Evolutionary conservation across 768 basidiomycete species (phyloP), one percentile per base, ranked within the genome.

Genomic region (Ramaria sp.): DNA sequence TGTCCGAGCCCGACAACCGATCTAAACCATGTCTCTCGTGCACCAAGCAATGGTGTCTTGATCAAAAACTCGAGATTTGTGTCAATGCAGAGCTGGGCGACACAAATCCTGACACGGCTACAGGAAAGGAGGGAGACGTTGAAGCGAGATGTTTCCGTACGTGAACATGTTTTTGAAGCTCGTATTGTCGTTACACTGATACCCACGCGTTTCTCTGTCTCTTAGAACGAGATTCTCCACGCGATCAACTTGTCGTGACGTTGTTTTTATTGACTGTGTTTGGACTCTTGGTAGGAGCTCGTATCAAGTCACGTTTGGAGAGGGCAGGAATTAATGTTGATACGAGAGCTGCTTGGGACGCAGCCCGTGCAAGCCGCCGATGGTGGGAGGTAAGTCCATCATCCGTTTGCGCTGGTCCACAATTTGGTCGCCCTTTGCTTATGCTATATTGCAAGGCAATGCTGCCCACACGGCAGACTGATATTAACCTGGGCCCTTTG

Each of bases 141-240:
- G 91, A 94, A 71, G 91, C 92, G 55, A 75, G 92, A 66, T 96
- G 93, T 75, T 95, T 95, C 71, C 89, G 92, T 95, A 47, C 25
- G 22, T 27, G 20, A 41, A 22, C 20, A 1, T 41, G 2, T 7
- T 4, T n/a, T 41, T 8, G 39, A 8, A 50, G 55, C n/a, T 60
- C 28, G 55, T 39, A 50, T 39, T 8, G 50, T 43, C 50, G 51
- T 10, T 56, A 28, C 52, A n/a, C 58, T 54, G 38, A 25, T 27
- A 16, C 25, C 42, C 48, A 34, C 49, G 53, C 56, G 53, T 51
- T 63, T 63, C 52, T 58, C 55, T 56, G 56, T 34, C 32, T 8
- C 59, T 60, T 68, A 95, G 92, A 94, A 72, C 81, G 93, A 58
- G 92, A 95, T 72, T 93, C 89, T 18, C 93, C 93, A n/a, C 71